phyloP scores from a whole-genome alignment of 805 yeast genomes.

The Candida bentonensis region DNA sequence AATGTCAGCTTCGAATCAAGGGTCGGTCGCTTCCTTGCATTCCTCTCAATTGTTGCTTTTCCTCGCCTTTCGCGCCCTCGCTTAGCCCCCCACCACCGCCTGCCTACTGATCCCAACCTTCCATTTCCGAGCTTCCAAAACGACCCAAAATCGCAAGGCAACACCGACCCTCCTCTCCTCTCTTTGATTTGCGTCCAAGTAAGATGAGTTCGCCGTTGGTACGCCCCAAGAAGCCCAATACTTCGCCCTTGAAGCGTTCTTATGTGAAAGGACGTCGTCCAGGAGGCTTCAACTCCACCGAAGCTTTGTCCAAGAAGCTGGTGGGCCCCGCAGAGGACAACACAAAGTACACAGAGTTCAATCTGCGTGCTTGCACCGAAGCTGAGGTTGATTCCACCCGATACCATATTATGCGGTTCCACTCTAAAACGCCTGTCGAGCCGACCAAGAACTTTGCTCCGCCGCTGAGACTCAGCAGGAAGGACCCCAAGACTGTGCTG shows the following conservation, averaged over 20 bases:
- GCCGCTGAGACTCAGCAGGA: constrained; percentile 82
- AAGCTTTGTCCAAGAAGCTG: background rate
- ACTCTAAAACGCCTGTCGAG: constrained; percentile 55
- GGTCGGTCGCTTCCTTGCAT: too few species aligned
- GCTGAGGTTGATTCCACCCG: constrained; percentile 62
- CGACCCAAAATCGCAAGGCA: too few species aligned
- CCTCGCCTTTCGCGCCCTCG: too few species aligned
- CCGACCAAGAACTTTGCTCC: constrained; percentile 56
- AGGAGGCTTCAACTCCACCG: background rate
- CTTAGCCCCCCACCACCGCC: too few species aligned
- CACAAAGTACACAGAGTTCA: constrained; percentile 27
- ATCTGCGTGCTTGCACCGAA: constrained; percentile 56
- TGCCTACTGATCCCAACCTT: too few species aligned
- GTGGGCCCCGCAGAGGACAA: constrained; percentile 2
- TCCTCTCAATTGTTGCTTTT: too few species aligned
- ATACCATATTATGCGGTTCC: constrained; percentile 72
- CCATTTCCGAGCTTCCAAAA: too few species aligned
- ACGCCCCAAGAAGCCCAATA: constrained; percentile 5
- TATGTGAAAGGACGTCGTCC: constrained; percentile 1
- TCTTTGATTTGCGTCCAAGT: background rate
- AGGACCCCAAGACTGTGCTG: constrained; percentile 85
- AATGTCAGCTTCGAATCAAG: too few species aligned
- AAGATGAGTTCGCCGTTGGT: constrained; percentile 4
- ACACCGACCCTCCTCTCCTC: constrained; percentile 4
- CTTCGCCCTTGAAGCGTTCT: constrained; percentile 5